Base-by-base conservation (phyloP, 2,329 filamentous ascomycete genomes). In the Talaromyces verruculosus region DNA sequence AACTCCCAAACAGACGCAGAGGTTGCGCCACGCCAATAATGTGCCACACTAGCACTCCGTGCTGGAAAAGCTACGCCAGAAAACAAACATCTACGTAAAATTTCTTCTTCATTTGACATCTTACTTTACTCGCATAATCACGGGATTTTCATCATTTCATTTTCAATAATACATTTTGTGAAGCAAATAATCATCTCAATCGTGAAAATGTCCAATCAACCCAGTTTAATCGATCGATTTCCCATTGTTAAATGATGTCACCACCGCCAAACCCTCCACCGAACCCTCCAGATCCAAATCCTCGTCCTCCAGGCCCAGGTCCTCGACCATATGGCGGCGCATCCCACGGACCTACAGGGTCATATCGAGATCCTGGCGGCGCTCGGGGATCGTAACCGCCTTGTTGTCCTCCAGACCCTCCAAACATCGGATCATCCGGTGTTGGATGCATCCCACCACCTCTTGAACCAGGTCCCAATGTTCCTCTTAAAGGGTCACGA, bases 391-490 rank as follows among this genome's bases (percentile, higher is more conserved):
- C 86, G 72, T 85, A 89, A 0, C 81, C 83, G 15, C 78, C 82
- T 41, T 79, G 81, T 1, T 78, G 77, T 10, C 81, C 78, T 1
- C 89, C 89, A 11, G 41, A 60, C 3, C 65, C 61, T 5, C 84
- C 85, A 74, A 97, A 97, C 58, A 97, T 78, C 6, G 92, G 92
- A 74, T 98, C 93, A 72, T 97, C 92, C 75, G 97, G 95, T 0
- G 93, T 96, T 0, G 95, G 95, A 78, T 97, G 91, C 95, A 99
- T 99, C 0, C 95, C 95, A 13, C 90, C 85, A 0, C 87, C 84
- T n/a, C 86, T 80, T 58, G 86, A 84, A 28, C 84, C 83, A 35
- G 87, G 86, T 6, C 88, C 86, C 64, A 92, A 86, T 2, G 86
- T 85, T 4, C 87, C 86, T 37, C 91, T 82, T 2, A 97, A 79